Evolutionary conservation across 2,329 filamentous ascomycete genomes (phyloP).

Genomic region (Celoporthe dispersa): DNA sequence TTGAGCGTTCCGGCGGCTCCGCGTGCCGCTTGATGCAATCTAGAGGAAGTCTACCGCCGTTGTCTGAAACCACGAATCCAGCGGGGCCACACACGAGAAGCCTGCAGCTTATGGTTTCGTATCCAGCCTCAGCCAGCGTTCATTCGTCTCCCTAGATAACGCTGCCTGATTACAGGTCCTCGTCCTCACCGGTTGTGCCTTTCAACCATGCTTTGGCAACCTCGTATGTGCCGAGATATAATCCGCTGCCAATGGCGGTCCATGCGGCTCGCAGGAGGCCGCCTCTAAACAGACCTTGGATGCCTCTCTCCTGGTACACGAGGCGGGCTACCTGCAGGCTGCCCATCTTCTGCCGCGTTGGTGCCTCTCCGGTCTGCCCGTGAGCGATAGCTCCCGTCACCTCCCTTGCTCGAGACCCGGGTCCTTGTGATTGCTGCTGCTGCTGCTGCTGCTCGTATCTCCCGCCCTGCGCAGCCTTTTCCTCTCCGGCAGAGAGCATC

Average conservation of each 20-base stretch:
- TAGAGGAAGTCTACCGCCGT: background rate
- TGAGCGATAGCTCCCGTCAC: constrained; percentile 36
- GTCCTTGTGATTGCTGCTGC: background rate
- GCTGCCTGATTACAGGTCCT: constrained; percentile 31
- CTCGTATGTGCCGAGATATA: constrained; percentile 89
- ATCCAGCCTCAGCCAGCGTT: background rate
- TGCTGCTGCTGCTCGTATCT: constrained; percentile 27
- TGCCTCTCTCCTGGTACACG: constrained; percentile 68
- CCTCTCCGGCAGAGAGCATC: constrained; percentile 70
- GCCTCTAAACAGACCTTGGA: constrained; percentile 78
- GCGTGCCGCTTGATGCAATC: background rate
- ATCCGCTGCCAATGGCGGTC: constrained; percentile 80
- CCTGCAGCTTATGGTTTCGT: no score
- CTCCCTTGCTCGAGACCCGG: constrained; percentile 26
- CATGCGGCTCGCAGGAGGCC: constrained; percentile 74
- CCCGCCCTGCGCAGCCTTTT: constrained; percentile 22
- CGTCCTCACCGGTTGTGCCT: constrained; percentile 44
- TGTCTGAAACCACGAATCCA: background rate
- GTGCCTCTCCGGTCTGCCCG: constrained; percentile 35
- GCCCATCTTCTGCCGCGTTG: constrained; percentile 44
- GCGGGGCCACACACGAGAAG: background rate
- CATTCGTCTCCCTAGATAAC: background rate
- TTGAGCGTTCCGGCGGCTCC: background rate
- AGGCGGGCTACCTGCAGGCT: constrained; percentile 65
- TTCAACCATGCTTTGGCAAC: constrained; percentile 70